These are phyloP conservation scores for Paecilomyces dactylethromorphus DNA, from an alignment of 2,329 filamentous ascomycete species.

Conservation along the genomic window DNA sequence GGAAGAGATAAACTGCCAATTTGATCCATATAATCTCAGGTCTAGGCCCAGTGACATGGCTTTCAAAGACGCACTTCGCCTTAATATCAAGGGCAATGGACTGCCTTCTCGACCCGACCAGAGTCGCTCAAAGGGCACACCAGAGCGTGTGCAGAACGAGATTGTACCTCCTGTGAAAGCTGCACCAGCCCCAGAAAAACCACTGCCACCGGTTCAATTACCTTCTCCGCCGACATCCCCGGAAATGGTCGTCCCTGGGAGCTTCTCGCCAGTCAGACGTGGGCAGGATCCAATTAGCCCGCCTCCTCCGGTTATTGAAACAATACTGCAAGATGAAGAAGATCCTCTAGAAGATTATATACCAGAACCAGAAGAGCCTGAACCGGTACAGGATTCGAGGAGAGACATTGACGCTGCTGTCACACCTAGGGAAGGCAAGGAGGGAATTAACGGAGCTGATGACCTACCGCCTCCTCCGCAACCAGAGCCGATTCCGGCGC, in stretches of 20 bases:
- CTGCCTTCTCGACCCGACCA: neutral
- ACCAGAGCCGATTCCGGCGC: constrained; percentile 25
- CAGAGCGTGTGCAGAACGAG: neutral
- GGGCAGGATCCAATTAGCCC: neutral
- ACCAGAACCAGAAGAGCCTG: neutral
- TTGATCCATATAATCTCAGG: neutral
- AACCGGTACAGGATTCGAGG: neutral
- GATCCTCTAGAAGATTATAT: neutral
- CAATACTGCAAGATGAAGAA: neutral
- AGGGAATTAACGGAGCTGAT: neutral
- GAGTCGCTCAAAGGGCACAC: neutral
- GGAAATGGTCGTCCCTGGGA: constrained; percentile 15
- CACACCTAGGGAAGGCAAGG: neutral
- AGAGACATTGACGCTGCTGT: neutral
- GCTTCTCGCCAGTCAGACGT: neutral
- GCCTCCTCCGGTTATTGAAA: neutral
- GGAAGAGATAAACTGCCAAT: neutral
- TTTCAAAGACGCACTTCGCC: neutral
- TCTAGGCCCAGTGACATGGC: neutral
- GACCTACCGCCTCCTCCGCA: constrained; percentile 17
- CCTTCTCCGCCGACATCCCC: neutral
- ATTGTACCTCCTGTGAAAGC: neutral
- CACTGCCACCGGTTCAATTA: neutral
- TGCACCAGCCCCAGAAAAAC: neutral
- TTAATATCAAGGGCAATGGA: neutral